phyloP scores from a whole-genome alignment of 1,139 yeast genomes.

The Blastobotrys elegans region DNA sequence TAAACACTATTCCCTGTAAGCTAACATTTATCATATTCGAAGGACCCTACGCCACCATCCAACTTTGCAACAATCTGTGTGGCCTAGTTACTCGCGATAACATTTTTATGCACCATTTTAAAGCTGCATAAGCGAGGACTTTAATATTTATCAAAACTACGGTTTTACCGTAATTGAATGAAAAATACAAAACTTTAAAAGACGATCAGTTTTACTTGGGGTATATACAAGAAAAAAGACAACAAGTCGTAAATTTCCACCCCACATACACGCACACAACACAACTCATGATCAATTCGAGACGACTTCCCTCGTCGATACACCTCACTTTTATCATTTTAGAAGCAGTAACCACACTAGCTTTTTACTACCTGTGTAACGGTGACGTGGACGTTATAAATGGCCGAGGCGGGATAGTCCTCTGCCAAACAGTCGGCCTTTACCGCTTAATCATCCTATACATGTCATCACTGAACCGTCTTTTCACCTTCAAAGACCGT shows the following conservation, averaged over 20 bases:
- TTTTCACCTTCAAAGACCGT: background rate
- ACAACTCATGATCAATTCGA: background rate
- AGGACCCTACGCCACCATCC: too few species aligned
- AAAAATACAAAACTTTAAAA: too few species aligned
- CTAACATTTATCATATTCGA: too few species aligned
- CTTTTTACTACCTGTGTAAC: background rate
- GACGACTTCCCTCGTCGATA: background rate
- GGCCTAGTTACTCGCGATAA: too few species aligned
- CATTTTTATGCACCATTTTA: too few species aligned
- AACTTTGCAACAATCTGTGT: too few species aligned
- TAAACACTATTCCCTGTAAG: too few species aligned
- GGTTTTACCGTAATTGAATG: too few species aligned
- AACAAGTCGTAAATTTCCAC: background rate
- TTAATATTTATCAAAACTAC: too few species aligned
- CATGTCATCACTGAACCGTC: background rate
- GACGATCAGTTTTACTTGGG: too few species aligned
- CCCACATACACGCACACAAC: background rate
- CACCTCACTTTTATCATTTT: background rate
- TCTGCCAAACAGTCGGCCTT: background rate
- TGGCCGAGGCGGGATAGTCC: constrained; percentile 2
- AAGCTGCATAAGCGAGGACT: too few species aligned
- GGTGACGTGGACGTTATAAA: constrained; percentile 1
- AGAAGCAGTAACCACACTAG: background rate
- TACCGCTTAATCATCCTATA: background rate
- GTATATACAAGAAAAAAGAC: background rate